Percentiles rank a stretch among this genome's conserved stretches.
These are phyloP conservation scores for Teratosphaeria zuluensis DNA, from an alignment of 2,329 filamentous ascomycete genomes.

Conservation along the genomic window DNA sequence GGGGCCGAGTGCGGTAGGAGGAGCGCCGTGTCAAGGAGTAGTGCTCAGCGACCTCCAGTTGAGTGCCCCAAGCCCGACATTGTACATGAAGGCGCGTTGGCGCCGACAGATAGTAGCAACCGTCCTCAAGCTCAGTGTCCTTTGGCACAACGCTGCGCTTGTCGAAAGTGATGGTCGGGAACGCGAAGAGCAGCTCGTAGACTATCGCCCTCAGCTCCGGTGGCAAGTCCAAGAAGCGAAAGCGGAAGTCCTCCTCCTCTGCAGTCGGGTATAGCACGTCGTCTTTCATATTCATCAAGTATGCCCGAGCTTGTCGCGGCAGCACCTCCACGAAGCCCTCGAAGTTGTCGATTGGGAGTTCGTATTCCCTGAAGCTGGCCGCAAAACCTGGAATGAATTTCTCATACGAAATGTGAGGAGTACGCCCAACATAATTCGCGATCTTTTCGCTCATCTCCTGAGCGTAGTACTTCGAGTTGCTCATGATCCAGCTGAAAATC, in stretches of 20 bases:
- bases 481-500: background rate
- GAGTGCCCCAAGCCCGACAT: background rate
- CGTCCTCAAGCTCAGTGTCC: too few species aligned
- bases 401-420: background rate
- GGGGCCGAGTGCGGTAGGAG: background rate
- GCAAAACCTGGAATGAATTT: background rate
- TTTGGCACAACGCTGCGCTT: background rate
- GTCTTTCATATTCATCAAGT: background rate
- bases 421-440: background rate
- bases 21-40: background rate
- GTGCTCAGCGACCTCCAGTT: background rate
- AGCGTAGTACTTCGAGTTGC: background rate
- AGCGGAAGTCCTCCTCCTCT: background rate
- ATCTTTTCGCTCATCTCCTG: background rate
- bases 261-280: background rate
- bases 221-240: slow-evolving; percentile 1
- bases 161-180: background rate
- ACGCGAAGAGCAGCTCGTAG: slow-evolving; percentile 3
- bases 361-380: background rate
- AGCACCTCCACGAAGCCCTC: background rate
- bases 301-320: background rate
- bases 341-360: background rate
- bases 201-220: slow-evolving; percentile 1
- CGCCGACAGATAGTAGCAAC: background rate
- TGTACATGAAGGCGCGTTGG: background rate